Evolutionary conservation across 495 filamentous ascomycete genomes (phyloP), one percentile per base, ranked within the genome.

Genomic region (Trichoderma reesei): DNA sequence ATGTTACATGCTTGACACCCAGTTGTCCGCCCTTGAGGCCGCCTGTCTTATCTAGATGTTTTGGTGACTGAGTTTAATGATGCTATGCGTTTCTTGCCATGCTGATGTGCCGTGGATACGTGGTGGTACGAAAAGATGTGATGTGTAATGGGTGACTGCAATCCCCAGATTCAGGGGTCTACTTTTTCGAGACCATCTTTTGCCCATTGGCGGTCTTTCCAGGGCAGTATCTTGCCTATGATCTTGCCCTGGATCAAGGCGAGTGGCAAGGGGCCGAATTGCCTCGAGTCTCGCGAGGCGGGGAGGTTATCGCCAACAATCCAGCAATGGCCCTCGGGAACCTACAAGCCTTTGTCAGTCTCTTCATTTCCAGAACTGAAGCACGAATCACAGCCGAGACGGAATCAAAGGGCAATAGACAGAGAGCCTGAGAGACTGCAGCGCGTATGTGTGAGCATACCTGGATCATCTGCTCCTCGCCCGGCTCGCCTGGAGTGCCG

Each of bases 271-370:
- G 94, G 90, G 0, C 94, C 94, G 75, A 86, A 96, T 39, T 82
- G 77, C 68, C 94, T 84, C 64, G 91, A 96, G 78, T 98, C 94
- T 59, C 89, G 77, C 39, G 91, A 96, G 71, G 81, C 88, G 11
- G 84, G 82, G 59, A 93, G 70, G 74, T 97, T 97, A 71, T 98
- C 94, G 5, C 94, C 94, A 1, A 84, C 84, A 10, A 96, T 74
- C 82, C 90, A 97, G 68, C 89, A 91, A 79, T 97, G 93, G 9
- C 94, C 94, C 68, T 87, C 79, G 0, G 94, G 94, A 14, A 98
- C 85, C 91, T 93, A n/a, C n/a, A n/a, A n/a, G 36, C 10, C 3
- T n/a, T 31, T 38, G 3, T 8, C 11, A 44, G 14, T 44, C 41
- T 16, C 2, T 14, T 14, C 3, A 3, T 48, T 16, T 54, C 71